phyloP scores from a whole-genome alignment of 2,329 filamentous ascomycete species.

The Pseudogymnoascus destructans region DNA sequence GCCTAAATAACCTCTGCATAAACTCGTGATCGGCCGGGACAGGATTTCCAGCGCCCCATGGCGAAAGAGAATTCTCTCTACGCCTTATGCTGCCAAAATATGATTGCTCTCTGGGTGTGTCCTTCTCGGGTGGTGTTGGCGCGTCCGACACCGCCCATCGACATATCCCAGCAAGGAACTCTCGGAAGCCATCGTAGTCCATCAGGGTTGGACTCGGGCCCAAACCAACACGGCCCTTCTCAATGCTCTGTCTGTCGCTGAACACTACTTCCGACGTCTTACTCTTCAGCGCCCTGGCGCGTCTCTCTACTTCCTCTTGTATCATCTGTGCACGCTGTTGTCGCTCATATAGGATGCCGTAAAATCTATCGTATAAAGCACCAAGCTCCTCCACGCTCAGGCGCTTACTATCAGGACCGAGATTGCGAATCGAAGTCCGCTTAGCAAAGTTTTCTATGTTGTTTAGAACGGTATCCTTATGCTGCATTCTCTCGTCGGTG shows the following conservation, averaged over 20 bases:
- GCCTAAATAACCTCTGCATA: conserved; percentile 70
- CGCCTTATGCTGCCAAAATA: conserved; percentile 43
- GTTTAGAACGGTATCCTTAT: conserved; percentile 86
- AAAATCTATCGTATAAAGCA: conserved; percentile 87
- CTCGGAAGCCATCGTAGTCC: conserved; percentile 93
- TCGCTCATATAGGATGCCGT: conserved; percentile 79
- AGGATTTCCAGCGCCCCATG: conserved; percentile 44
- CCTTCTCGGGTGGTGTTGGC: conserved; percentile 44
- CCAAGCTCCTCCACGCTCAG: conserved; percentile 75
- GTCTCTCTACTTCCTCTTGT: conserved; percentile 59
- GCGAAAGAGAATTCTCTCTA: conserved; percentile 26
- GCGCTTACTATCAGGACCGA: conserved; percentile 90
- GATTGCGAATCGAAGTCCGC: conserved; percentile 86
- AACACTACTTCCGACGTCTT: conserved; percentile 36
- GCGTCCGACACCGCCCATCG: conserved; percentile 91
- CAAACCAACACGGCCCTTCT: conserved; percentile 76
- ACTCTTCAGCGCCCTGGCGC: conserved; percentile 47
- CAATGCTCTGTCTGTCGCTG: conserved; percentile 41
- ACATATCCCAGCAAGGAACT: conserved; percentile 79
- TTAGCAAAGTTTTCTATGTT: conserved; percentile 98
- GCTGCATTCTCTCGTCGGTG: conserved; percentile 74
- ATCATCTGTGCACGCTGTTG: conserved; percentile 70
- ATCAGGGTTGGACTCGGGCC: conserved; percentile 84
- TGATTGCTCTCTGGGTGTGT: conserved; percentile 39
- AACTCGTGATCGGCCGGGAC: conserved; percentile 91